These are phyloP conservation scores for Yamadazyma olivae DNA, from an alignment of 805 yeast genomes.

Conservation along the genomic window DNA sequence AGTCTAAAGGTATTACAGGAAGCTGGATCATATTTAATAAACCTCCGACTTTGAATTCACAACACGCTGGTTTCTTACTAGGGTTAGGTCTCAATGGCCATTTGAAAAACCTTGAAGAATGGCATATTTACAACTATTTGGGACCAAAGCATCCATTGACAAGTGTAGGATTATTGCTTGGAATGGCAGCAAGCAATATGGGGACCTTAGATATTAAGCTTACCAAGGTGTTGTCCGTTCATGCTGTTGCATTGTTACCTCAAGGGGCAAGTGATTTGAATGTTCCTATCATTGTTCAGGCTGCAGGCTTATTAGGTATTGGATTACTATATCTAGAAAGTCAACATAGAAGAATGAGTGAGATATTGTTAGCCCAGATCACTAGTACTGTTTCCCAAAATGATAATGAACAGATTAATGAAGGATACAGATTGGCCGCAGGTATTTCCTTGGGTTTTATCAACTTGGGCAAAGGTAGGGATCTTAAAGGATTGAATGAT, in stretches of 20 bases:
- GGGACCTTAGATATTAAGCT: slow-evolving; percentile 84
- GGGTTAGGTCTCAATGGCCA: slow-evolving; percentile 94
- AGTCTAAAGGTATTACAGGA: slow-evolving; percentile 70
- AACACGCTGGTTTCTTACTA: slow-evolving; percentile 91
- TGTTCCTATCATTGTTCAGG: slow-evolving; percentile 77
- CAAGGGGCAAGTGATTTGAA: slow-evolving; percentile 87
- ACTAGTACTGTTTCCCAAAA: slow-evolving; percentile 50
- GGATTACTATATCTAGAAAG: slow-evolving; percentile 79
- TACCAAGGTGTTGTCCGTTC: slow-evolving; percentile 89
- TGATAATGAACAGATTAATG: slow-evolving; percentile 60
- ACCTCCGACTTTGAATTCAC: slow-evolving; percentile 67
- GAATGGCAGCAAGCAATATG: slow-evolving; percentile 85
- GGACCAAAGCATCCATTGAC: slow-evolving; percentile 86
- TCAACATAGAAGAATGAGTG: slow-evolving; percentile 84
- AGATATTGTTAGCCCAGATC: slow-evolving; percentile 69
- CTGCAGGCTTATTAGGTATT: slow-evolving; percentile 88
- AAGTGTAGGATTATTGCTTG: slow-evolving; percentile 82
- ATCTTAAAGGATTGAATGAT: slow-evolving; percentile 56
- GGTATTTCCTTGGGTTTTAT: slow-evolving; percentile 86
- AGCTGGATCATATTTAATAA: slow-evolving; percentile 90
- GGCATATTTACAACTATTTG: slow-evolving; percentile 92
- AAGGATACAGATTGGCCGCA: slow-evolving; percentile 81
- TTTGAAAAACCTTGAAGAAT: slow-evolving; percentile 76
- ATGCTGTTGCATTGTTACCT: slow-evolving; percentile 87
- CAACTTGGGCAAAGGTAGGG: slow-evolving; percentile 73